Conservation (phyloP, 106 monocot genomes). For the Dendrobium huoshanense region DNA sequence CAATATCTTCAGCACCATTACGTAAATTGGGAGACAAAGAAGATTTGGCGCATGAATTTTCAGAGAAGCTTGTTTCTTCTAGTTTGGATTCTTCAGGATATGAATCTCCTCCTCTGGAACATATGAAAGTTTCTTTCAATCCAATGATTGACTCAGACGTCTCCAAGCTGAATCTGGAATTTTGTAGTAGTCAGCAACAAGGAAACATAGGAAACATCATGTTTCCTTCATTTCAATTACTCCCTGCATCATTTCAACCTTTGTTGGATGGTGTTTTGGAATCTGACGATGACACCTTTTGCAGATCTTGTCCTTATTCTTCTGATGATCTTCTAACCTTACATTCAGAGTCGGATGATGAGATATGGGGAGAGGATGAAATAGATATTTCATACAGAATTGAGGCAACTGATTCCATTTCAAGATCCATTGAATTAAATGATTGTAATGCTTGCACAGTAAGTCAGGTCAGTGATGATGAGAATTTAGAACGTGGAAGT, state of each 20-base stretch:
- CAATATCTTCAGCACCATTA: conserved; percentile 8
- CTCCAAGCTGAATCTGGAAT: conserved; percentile 54
- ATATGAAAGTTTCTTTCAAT: conserved; percentile 83
- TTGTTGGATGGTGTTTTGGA: conserved; percentile 41
- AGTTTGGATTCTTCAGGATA: conserved; percentile 22
- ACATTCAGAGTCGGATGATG: conserved; percentile 61
- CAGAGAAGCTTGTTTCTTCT: conserved; percentile 19
- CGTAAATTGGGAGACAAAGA: conserved; percentile 16
- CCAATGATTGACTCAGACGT: conserved; percentile 45
- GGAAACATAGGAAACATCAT: conserved; percentile 40
- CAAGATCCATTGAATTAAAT: not conserved
- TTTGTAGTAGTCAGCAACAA: conserved; percentile 39
- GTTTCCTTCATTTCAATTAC: conserved; percentile 82
- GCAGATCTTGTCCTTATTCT: conserved; percentile 65
- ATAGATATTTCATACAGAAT: not conserved
- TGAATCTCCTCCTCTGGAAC: conserved; percentile 81
- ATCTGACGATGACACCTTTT: conserved; percentile 94
- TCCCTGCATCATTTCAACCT: conserved; percentile 26
- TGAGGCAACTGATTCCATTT: not conserved
- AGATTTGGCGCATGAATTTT: conserved; percentile 12
- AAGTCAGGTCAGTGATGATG: not conserved
- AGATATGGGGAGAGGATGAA: conserved; percentile 70
- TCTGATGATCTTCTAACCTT: conserved; percentile 56
- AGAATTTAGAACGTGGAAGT: not conserved
- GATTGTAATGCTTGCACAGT: not conserved